Evolutionary conservation across 2,329 filamentous ascomycete genomes (phyloP).

Genomic region (Xylaria digitata): DNA sequence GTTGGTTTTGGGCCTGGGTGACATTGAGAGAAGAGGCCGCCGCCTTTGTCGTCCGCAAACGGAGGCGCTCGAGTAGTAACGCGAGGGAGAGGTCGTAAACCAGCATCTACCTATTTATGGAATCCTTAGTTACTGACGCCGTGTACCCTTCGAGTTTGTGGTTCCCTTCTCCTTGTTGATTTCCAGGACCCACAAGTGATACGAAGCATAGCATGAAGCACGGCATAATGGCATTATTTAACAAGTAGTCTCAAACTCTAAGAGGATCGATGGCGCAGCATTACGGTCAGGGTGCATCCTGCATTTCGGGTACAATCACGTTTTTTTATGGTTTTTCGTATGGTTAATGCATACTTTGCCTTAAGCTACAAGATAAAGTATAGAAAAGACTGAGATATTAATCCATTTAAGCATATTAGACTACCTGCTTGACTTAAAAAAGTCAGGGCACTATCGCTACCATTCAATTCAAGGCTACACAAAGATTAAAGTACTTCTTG

Average conservation of each 20-base stretch:
- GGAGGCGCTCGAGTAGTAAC: conserved; percentile 26
- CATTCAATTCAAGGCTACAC: no score
- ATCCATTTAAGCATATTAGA: conserved; percentile 11
- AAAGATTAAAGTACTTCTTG: no score
- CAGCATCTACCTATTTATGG: neutral
- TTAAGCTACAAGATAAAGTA: conserved; percentile 12
- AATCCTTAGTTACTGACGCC: neutral
- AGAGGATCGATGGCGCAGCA: neutral
- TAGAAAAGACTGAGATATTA: conserved; percentile 5
- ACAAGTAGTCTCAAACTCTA: neutral
- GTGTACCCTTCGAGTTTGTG: neutral
- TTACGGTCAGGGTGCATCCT: conserved; percentile 16
- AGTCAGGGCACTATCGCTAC: no score
- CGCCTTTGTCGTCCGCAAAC: conserved; percentile 55
- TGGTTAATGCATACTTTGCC: neutral
- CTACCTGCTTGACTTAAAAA: no score
- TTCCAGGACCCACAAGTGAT: neutral
- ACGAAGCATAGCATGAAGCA: neutral
- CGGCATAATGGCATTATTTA: neutral
- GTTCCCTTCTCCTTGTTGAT: neutral
- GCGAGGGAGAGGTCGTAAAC: conserved; percentile 21
- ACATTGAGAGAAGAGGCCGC: conserved; percentile 74
- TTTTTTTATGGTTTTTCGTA: neutral
- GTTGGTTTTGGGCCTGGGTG: conserved; percentile 88
- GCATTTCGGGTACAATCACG: conserved; percentile 2